Conservation (phyloP, 2,329 filamentous ascomycete species). For the Bipolaris sorokiniana region DNA sequence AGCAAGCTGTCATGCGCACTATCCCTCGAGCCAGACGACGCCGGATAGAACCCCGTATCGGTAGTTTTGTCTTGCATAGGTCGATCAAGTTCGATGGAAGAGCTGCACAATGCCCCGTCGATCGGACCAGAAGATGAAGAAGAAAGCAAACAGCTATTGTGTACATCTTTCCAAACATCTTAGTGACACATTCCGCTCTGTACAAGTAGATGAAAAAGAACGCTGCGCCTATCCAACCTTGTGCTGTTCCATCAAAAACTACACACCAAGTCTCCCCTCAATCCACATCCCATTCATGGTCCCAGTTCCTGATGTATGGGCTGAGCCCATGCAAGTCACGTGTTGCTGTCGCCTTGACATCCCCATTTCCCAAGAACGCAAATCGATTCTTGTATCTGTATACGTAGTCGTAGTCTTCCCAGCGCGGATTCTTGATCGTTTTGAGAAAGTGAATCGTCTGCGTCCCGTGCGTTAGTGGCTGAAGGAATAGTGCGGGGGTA, state of each 20-base stretch:
- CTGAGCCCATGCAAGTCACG: slow-evolving; percentile 51
- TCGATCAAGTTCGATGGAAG: neutral
- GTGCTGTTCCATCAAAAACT: neutral
- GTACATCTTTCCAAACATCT: neutral
- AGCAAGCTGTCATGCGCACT: slow-evolving; percentile 1
- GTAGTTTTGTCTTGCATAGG: neutral
- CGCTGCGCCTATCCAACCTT: neutral
- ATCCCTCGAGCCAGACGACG: neutral
- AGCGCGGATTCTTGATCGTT: slow-evolving; percentile 50
- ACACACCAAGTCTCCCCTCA: slow-evolving; percentile 23
- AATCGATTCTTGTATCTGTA: slow-evolving; percentile 48
- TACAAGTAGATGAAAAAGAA: neutral
- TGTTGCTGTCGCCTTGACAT: slow-evolving; percentile 53
- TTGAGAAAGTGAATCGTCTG: slow-evolving; percentile 49
- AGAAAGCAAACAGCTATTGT: neutral
- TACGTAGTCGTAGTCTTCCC: slow-evolving; percentile 55
- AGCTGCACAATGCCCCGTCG: neutral
- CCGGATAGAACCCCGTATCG: neutral
- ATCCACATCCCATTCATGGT: slow-evolving; percentile 56
- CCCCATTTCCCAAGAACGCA: slow-evolving; percentile 47
- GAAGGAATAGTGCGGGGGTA: slow-evolving; percentile 19
- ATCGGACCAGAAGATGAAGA: neutral
- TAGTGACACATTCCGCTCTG: neutral
- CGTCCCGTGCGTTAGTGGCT: slow-evolving; percentile 24
- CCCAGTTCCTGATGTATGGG: slow-evolving; percentile 54